These are phyloP conservation scores for Carex cristatella DNA, from an alignment of 176 grass and related monocot genomes.

Conservation along the genomic window DNA sequence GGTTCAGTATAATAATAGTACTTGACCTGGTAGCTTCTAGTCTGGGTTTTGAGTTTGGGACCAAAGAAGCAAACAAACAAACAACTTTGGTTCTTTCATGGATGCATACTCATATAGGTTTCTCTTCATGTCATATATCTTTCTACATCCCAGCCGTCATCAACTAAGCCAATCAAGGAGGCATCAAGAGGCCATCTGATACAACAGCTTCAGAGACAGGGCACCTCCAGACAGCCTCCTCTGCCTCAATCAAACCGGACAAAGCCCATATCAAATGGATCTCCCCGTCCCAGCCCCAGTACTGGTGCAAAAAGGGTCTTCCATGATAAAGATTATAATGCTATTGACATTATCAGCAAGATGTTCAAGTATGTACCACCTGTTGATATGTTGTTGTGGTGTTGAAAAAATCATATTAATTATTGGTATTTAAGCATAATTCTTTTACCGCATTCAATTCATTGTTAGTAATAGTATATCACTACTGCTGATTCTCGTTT, in stretches of 20 bases:
- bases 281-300: background rate
- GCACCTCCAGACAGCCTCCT: conserved; percentile 16
- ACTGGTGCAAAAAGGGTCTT: conserved; percentile 25
- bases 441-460: background rate
- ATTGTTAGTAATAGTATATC: background rate
- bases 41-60: background rate
- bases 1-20: background rate
- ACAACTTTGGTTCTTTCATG: conserved; percentile 19
- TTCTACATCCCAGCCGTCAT: background rate
- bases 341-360: conserved; percentile 44
- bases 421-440: background rate
- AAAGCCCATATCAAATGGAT: conserved; percentile 22
- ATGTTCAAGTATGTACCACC: conserved; percentile 26
- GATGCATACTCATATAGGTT: conserved; percentile 38
- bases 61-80: background rate
- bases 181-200: conserved; percentile 8
- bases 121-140: conserved; percentile 31
- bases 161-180: background rate
- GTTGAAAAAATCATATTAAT: background rate
- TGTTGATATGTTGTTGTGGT: background rate
- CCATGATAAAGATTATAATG: conserved; percentile 41
- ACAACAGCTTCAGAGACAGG: background rate
- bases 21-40: background rate
- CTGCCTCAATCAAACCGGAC: conserved; percentile 29
- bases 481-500: background rate